Conservation (phyloP, 2,329 filamentous ascomycete species). For the Penicillium sp. region DNA sequence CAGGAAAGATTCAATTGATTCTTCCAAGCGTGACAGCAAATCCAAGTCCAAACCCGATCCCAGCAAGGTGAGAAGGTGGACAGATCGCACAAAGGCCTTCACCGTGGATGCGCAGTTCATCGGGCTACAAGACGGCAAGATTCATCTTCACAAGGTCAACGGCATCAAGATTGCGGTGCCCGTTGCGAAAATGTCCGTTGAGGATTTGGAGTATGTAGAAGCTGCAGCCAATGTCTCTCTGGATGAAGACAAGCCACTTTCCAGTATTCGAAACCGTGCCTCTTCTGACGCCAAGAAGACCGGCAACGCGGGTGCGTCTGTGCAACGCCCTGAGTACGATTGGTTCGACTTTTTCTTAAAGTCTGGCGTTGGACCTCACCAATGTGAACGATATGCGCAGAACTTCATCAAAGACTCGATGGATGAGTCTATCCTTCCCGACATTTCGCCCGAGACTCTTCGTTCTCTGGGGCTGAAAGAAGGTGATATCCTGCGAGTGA, state of each 20-base stretch:
- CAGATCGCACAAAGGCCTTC: slow-evolving; percentile 91
- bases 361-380: slow-evolving; percentile 86
- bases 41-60: slow-evolving; percentile 81
- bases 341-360: slow-evolving; percentile 99
- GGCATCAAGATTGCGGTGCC: slow-evolving; percentile 98
- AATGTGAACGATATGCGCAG: slow-evolving; percentile 91
- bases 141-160: slow-evolving; percentile 96
- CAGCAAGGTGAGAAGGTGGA: slow-evolving; percentile 85
- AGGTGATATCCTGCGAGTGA: slow-evolving; percentile 94
- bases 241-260: slow-evolving; percentile 88
- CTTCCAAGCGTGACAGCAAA: slow-evolving; percentile 65
- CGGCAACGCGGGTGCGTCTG: slow-evolving; percentile 36
- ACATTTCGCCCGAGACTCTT: slow-evolving; percentile 79
- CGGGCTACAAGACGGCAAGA: slow-evolving; percentile 90
- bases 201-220: slow-evolving; percentile 95
- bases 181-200: slow-evolving; percentile 89
- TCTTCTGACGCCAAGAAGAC: slow-evolving; percentile 38
- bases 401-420: slow-evolving; percentile 90
- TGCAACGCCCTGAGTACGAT: slow-evolving; percentile 68
- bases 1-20: slow-evolving; percentile 58
- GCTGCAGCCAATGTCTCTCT: slow-evolving; percentile 80
- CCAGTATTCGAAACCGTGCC: slow-evolving; percentile 62
- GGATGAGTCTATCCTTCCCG: slow-evolving; percentile 88
- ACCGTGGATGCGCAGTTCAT: slow-evolving; percentile 97
- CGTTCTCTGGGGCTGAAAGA: slow-evolving; percentile 91